phyloP scores from a whole-genome alignment of 305 asterid species.

The Fraxinus sp. region DNA sequence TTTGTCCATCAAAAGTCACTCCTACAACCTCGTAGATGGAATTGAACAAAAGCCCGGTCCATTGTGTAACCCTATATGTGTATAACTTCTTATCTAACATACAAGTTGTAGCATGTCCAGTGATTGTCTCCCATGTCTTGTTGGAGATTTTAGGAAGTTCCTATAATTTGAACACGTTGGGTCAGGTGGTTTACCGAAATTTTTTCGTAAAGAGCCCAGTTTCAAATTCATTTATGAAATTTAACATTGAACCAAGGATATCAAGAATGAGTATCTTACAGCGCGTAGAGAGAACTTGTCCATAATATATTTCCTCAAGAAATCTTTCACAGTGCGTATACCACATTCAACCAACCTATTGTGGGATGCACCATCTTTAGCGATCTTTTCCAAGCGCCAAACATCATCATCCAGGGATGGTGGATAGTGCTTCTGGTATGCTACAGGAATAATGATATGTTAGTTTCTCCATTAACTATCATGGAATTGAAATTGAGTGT shows the following conservation, averaged over 20 bases:
- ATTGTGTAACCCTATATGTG: slow-evolving; percentile 37
- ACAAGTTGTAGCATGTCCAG: slow-evolving; percentile 56
- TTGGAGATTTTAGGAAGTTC: slow-evolving; percentile 47
- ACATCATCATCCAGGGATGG: slow-evolving; percentile 60
- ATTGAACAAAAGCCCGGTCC: slow-evolving; percentile 47
- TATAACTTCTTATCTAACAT: slow-evolving; percentile 47
- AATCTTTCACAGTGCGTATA: slow-evolving; percentile 48
- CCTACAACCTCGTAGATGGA: slow-evolving; percentile 56
- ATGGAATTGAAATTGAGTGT: not conserved
- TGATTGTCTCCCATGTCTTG: slow-evolving; percentile 64
- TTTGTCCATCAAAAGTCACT: slow-evolving; percentile 50
- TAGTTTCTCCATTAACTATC: not conserved
- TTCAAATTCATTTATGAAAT: not conserved
- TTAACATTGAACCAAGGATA: not conserved
- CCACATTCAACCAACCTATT: slow-evolving; percentile 37
- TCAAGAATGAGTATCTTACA: slow-evolving; percentile 46
- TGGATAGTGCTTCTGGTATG: slow-evolving; percentile 74
- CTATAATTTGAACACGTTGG: slow-evolving; percentile 31
- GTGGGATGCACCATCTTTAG: slow-evolving; percentile 71
- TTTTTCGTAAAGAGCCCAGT: not conserved
- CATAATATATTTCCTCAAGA: slow-evolving; percentile 45
- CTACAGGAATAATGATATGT: slow-evolving; percentile 38
- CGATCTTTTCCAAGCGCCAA: slow-evolving; percentile 81
- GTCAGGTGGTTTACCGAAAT: slow-evolving; percentile 21
- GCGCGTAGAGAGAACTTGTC: slow-evolving; percentile 42